A percentile compares a stretch with the other conserved stretches of the same genome.
phyloP scores from a whole-genome alignment of 345 rosid genomes.

The Pugionium cornutum region DNA sequence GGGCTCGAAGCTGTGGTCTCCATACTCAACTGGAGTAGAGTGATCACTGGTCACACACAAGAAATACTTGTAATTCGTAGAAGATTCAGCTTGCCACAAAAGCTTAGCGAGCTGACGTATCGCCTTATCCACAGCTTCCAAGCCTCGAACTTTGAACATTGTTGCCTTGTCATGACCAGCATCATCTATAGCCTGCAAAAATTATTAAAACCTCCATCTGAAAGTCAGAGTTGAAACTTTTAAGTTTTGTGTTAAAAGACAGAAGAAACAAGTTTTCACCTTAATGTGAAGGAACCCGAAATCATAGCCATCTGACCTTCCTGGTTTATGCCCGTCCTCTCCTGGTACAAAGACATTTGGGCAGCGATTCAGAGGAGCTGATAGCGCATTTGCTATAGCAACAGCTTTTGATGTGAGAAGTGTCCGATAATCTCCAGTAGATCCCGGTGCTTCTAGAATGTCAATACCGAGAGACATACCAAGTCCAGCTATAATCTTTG shows the following conservation, averaged over 20 bases:
- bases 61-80: constrained; percentile 58
- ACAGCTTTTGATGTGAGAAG: constrained; percentile 80
- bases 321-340: constrained; percentile 76
- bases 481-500: constrained; percentile 93
- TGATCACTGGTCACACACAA: constrained; percentile 92
- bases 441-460: constrained; percentile 91
- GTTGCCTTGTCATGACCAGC: constrained; percentile 96
- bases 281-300: constrained; percentile 94
- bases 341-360: constrained; percentile 86
- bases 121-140: constrained; percentile 86
- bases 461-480: constrained; percentile 91
- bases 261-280: constrained; percentile 45
- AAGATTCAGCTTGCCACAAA: constrained; percentile 75
- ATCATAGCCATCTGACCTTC: constrained; percentile 77
- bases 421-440: constrained; percentile 91
- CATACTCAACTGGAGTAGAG: constrained; percentile 94
- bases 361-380: constrained; percentile 61
- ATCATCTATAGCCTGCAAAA: constrained; percentile 86
- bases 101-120: constrained; percentile 82
- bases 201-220: background rate
- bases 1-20: constrained; percentile 95
- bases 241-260: background rate
- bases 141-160: constrained; percentile 72
- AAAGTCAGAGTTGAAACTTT: background rate
- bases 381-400: constrained; percentile 79